Conservation (phyloP, 768 basidiomycete species). For the Cytidiella melzeri region DNA sequence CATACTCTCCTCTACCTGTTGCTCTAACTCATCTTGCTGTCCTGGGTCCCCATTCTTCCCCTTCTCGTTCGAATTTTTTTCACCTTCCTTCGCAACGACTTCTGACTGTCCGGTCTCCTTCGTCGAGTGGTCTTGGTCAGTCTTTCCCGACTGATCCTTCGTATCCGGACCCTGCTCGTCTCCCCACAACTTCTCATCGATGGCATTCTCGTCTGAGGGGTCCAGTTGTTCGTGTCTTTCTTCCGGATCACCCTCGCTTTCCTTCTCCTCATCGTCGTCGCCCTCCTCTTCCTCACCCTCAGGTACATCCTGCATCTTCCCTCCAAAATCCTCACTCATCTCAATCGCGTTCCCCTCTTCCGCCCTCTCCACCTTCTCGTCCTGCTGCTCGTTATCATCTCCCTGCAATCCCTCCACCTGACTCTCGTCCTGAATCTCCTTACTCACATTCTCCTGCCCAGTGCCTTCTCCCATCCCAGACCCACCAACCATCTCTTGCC, state of each 20-base stretch:
- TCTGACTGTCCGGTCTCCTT: conserved; percentile 51
- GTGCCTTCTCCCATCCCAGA: conserved; percentile 85
- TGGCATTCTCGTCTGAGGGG: conserved; percentile 69
- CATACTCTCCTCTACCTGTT: conserved; percentile 21
- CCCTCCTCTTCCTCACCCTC: conserved; percentile 50
- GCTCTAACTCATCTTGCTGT: conserved; percentile 22
- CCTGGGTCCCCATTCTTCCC: conserved; percentile 20
- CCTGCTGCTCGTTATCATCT: conserved; percentile 40
- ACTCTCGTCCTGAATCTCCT: conserved; percentile 93
- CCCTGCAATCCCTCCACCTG: conserved; percentile 91
- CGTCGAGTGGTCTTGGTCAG: conserved; percentile 55
- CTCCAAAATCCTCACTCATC: conserved; percentile 88
- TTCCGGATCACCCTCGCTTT: conserved; percentile 64
- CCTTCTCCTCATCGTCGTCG: conserved; percentile 38
- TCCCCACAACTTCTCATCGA: conserved; percentile 98
- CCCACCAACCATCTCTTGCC: conserved; percentile 50
- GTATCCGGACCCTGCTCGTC: conserved; percentile 64
- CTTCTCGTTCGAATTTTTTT: conserved; percentile 58
- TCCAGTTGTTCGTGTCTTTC: conserved; percentile 83
- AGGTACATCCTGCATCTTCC: conserved; percentile 77
- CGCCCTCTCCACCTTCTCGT: conserved; percentile 39
- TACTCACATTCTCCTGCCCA: conserved; percentile 83
- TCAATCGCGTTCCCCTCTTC: conserved; percentile 79
- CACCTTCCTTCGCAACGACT: conserved; percentile 73
- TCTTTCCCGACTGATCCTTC: conserved; percentile 47